Evolutionary conservation across 225 moss, liverwort and hornwort genomes (phyloP).

Genomic region (Sphagnum contortum): DNA sequence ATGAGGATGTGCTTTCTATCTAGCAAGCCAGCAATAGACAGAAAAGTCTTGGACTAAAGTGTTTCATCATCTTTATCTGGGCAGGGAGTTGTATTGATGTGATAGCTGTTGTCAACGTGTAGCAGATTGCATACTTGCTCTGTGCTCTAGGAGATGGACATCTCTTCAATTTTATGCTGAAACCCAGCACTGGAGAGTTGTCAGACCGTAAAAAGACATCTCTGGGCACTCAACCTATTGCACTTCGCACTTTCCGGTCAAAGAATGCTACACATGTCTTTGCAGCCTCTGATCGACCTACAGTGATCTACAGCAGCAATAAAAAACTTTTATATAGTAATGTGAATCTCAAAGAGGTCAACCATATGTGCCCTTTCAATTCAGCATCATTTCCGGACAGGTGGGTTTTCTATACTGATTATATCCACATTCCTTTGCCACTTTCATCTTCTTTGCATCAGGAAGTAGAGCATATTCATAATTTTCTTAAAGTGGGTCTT

Average conservation of each 20-base stretch:
- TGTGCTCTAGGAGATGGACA: slow-evolving; percentile 98
- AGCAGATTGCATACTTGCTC: slow-evolving; percentile 83
- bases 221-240: slow-evolving; percentile 90
- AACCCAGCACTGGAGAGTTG: slow-evolving; percentile 58
- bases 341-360: slow-evolving; percentile 96
- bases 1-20: no score
- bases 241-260: slow-evolving; percentile 90
- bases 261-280: slow-evolving; percentile 98
- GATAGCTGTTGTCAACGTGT: no score
- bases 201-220: slow-evolving; percentile 93
- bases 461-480: no score
- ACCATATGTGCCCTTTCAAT: slow-evolving; percentile 99
- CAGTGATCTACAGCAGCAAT: slow-evolving; percentile 98
- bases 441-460: background rate
- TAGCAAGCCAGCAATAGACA: no score
- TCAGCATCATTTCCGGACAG: slow-evolving; percentile 98
- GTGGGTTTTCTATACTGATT: slow-evolving; percentile 16
- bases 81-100: no score
- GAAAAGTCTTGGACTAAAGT: no score
- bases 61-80: no score
- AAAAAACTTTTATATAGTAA: slow-evolving; percentile 95
- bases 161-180: slow-evolving; percentile 88
- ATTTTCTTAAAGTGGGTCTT: no score
- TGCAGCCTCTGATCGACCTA: slow-evolving; percentile 97
- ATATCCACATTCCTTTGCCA: background rate